Percentiles rank a stretch among this genome's conserved stretches.
phyloP scores from a whole-genome alignment of 345 rosid genomes.

The thale cress (Arabidopsis thaliana) region TAIR10.1 NC_003074.8:20612501-20613000 shows the following conservation, averaged over 20 bases:
- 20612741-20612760: neutral
- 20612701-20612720: slow-evolving; percentile 2
- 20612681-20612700: slow-evolving; percentile 1
- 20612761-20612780: slow-evolving; percentile 64
- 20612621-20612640: neutral
- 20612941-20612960: slow-evolving; percentile 58
- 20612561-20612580: neutral
- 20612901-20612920: slow-evolving; percentile 84
- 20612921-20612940: slow-evolving; percentile 51
- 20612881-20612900: slow-evolving; percentile 93
- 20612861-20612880: slow-evolving; percentile 93
- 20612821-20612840: slow-evolving; percentile 42
- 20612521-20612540: neutral
- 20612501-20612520: no score
- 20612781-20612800: slow-evolving; percentile 41
- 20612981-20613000: slow-evolving; percentile 97
- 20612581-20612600: neutral
- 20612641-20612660: slow-evolving; percentile 12
- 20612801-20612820: slow-evolving; percentile 27
- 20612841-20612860: slow-evolving; percentile 41
- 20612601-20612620: neutral
- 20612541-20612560: neutral
- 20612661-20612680: slow-evolving; percentile 44
- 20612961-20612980: slow-evolving; percentile 92
- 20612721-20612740: slow-evolving; percentile 24